These are phyloP conservation scores for Neofusicoccum sp. DNA, from an alignment of 2,329 filamentous ascomycete genomes.

Conservation along the genomic window DNA sequence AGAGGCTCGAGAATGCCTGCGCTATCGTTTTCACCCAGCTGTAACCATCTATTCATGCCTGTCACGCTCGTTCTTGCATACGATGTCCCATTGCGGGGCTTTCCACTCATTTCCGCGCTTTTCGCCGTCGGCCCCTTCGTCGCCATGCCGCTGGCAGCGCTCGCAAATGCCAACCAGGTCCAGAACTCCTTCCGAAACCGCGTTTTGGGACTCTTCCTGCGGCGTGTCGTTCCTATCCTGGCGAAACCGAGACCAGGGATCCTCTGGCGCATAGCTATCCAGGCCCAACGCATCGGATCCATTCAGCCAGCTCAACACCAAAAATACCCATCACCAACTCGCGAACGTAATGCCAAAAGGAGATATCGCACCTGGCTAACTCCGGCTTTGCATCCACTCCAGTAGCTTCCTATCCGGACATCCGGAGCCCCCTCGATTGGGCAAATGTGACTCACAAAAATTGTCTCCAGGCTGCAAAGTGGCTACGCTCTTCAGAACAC, in stretches of 20 bases:
- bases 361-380: neutral
- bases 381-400: neutral
- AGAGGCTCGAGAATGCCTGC: neutral
- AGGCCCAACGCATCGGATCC: neutral
- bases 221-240: neutral
- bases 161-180: conserved; percentile 2
- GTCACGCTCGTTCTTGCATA: neutral
- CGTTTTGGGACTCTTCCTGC: neutral
- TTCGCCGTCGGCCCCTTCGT: conserved; percentile 6
- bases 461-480: neutral
- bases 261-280: neutral
- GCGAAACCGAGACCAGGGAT: neutral
- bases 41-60: neutral
- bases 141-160: neutral
- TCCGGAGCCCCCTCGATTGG: neutral
- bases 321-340: neutral
- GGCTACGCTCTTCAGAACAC: neutral
- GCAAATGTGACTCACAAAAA: neutral
- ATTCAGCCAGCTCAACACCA: conserved; percentile 10
- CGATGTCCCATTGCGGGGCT: neutral
- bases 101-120: conserved; percentile 12
- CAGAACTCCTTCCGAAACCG: neutral
- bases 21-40: neutral
- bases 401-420: neutral
- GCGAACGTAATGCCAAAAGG: neutral